Conservation (phyloP, 139 green algal genomes). For the Haematococcus lacustris region DNA sequence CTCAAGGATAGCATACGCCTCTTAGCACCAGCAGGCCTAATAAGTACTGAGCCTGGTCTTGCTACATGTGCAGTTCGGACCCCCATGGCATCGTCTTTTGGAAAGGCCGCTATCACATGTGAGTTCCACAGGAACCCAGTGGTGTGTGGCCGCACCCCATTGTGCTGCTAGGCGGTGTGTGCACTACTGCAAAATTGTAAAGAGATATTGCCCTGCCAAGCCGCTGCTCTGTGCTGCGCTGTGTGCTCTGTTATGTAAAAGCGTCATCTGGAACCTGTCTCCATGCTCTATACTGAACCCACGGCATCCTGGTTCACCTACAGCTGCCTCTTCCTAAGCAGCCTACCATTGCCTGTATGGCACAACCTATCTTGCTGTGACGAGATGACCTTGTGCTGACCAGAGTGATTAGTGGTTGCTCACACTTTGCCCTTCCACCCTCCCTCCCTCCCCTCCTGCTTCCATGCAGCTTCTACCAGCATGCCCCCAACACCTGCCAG, state of each 20-base stretch:
- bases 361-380: neutral
- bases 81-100: constrained; percentile 58
- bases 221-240: no score
- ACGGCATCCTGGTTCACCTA: neutral
- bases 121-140: constrained; percentile 8
- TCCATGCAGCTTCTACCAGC: no score
- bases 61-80: constrained; percentile 55
- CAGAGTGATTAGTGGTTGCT: constrained; percentile 6
- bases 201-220: no score
- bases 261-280: neutral
- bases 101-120: constrained; percentile 41
- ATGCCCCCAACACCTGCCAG: constrained; percentile 54
- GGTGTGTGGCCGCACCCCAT: neutral
- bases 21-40: neutral
- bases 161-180: neutral
- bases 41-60: neutral
- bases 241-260: no score
- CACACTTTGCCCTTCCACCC: no score
- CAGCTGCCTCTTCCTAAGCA: neutral
- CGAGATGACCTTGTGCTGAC: neutral
- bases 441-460: no score
- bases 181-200: neutral
- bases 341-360: no score
- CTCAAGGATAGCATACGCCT: neutral
- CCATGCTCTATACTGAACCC: neutral